Evolutionary conservation across 345 rosid species (phyloP), one percentile per base, ranked within the genome.

Genomic region (Isatis tinctoria): DNA sequence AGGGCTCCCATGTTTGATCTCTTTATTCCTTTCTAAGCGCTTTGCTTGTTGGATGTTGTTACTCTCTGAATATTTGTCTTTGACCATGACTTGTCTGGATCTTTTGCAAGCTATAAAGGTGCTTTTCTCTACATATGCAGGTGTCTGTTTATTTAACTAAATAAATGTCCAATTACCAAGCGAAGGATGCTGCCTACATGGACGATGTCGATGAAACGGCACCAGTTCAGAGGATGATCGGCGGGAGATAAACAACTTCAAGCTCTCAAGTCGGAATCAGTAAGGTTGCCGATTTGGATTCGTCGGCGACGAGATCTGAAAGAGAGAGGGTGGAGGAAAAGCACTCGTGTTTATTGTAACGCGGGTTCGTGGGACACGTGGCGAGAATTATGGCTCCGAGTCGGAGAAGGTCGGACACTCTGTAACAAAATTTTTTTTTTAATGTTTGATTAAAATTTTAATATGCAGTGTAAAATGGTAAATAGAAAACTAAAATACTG

Each of bases 161-260:
- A 5, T 74, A 74, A 11, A 90, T 91, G 97, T 83, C 95, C n/a
- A 65, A 87, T 44, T 80, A 81, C 69, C 92, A 74, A 60, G 88
- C 70, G 47, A 85, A 85, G 16, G 86, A 83, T 78, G 90, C 82
- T 35, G 97, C 86, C 45, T 83, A 82, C 52, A 85, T 80, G 86
- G 91, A 83, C 36, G 93, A 85, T 72, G 83, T 84, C 35, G 40
- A 26, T 45, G 4, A 4, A 8, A 20, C 11, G 10, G 13, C 8
- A 17, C 32, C 16, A 48, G 9, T 61, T 5, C 16, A 10, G 36
- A 60, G 47, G 2, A 8, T 17, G 3, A 45, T 4, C 3, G 6
- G 9, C 8, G 27, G 9, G 13, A 6, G 10, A 17, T 18, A 18
- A 4, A 5, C 10, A 48, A 62, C 12, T 52, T 57, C 48, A 48